Evolutionary conservation across 2,329 filamentous ascomycete genomes (phyloP).

Genomic region (Aspergillus tubingensis): DNA sequence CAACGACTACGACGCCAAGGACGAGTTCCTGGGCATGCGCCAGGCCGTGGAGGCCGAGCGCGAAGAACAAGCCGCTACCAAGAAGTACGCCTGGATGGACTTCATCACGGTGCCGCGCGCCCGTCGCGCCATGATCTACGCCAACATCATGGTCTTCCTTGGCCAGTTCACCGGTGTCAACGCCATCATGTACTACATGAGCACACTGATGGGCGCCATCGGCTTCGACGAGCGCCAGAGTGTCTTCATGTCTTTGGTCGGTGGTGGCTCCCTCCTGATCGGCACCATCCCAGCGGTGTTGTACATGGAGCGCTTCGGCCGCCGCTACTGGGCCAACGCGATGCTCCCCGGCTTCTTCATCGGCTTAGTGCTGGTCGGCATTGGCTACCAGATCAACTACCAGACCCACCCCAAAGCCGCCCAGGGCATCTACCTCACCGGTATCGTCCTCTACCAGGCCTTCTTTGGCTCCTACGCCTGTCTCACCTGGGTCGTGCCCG

Average conservation of each 20-base stretch:
- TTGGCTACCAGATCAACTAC: constrained; percentile 60
- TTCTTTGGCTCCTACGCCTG: constrained; percentile 69
- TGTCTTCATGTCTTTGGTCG: constrained; percentile 75
- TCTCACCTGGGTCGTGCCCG: constrained; percentile 66
- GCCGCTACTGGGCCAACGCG: constrained; percentile 72
- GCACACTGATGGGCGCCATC: constrained; percentile 65
- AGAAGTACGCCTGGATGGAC: constrained; percentile 69
- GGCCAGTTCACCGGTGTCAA: constrained; percentile 73
- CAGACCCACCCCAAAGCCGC: constrained; percentile 50
- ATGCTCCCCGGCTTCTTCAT: constrained; percentile 74
- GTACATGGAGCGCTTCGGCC: constrained; percentile 71
- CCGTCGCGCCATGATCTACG: constrained; percentile 66
- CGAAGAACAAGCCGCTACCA: constrained; percentile 54
- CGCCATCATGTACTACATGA: constrained; percentile 73
- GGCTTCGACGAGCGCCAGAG: constrained; percentile 64
- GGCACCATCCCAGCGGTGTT: constrained; percentile 69
- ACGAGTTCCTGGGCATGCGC: constrained; percentile 74
- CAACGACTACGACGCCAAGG: constrained; percentile 57
- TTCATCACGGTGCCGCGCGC: constrained; percentile 70
- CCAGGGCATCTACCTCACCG: constrained; percentile 65
- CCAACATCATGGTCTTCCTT: constrained; percentile 69
- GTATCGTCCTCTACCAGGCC: constrained; percentile 62
- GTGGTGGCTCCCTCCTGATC: constrained; percentile 66
- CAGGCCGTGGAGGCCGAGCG: constrained; percentile 62
- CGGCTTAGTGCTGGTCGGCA: constrained; percentile 66